Conservation (phyloP, 306 rosid genomes). For the Sindora glabra region DNA sequence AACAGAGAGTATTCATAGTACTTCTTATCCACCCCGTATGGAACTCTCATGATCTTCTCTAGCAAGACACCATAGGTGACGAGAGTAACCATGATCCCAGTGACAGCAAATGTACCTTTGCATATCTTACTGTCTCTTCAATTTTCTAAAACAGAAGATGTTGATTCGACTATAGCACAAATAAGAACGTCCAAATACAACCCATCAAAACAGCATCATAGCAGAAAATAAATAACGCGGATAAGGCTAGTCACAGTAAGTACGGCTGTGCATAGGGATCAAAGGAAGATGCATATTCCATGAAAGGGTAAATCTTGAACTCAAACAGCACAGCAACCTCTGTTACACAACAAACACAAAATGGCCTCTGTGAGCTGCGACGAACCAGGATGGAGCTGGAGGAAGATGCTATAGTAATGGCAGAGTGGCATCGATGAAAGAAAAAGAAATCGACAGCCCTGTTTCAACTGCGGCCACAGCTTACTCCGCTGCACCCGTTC, state of each 20-base stretch:
- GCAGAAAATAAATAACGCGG: not conserved
- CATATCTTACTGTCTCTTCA: slow-evolving; percentile 36
- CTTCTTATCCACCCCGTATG: slow-evolving; percentile 70
- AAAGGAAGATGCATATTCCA: not conserved
- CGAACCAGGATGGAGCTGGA: too few relatives aligned
- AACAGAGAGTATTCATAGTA: slow-evolving; percentile 70
- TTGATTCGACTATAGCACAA: slow-evolving; percentile 54
- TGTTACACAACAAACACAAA: too few relatives aligned
- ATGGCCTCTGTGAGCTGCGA: too few relatives aligned
- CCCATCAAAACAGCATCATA: slow-evolving; percentile 14
- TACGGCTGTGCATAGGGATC: slow-evolving; percentile 2
- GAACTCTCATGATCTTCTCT: slow-evolving; percentile 98
- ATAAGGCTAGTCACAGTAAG: not conserved
- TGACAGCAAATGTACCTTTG: slow-evolving; percentile 64
- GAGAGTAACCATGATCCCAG: slow-evolving; percentile 88
- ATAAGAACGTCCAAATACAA: not conserved
- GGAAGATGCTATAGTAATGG: too few relatives aligned
- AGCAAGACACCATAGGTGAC: slow-evolving; percentile 91
- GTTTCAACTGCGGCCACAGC: too few relatives aligned
- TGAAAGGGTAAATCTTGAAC: not conserved
- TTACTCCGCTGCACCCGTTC: too few relatives aligned
- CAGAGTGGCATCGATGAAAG: too few relatives aligned
- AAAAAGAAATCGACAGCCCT: too few relatives aligned
- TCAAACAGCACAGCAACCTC: not conserved
- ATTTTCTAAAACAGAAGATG: slow-evolving; percentile 9